These are phyloP conservation scores for Xylaria polymorpha DNA, from an alignment of 2,329 filamentous ascomycete genomes.

Conservation along the genomic window DNA sequence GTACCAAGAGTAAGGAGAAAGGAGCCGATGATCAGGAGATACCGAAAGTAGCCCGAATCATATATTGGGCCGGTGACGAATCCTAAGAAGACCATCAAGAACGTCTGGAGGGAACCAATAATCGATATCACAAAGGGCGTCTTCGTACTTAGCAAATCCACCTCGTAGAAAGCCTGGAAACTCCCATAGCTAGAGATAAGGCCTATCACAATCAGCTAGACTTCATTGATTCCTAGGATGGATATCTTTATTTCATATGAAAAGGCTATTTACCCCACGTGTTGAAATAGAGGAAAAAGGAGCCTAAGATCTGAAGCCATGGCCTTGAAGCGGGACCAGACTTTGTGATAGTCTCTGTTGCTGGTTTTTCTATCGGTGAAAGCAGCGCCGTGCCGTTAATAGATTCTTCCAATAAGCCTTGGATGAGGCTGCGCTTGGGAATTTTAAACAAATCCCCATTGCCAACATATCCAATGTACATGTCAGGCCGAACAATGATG, in stretches of 20 bases:
- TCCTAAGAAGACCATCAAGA: slow-evolving; percentile 50
- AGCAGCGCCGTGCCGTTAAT: too few species aligned
- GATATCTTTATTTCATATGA: neutral
- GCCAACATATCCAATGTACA: slow-evolving; percentile 1
- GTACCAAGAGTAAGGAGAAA: slow-evolving; percentile 49
- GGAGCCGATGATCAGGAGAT: slow-evolving; percentile 42
- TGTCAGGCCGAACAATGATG: neutral
- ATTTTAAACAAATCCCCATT: neutral
- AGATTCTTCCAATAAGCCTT: too few species aligned
- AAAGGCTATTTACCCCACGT: slow-evolving; percentile 6
- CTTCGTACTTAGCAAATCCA: slow-evolving; percentile 26
- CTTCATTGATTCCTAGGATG: neutral
- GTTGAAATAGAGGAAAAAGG: slow-evolving; percentile 6
- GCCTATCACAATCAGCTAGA: neutral
- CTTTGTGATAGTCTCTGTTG: too few species aligned
- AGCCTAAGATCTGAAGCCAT: neutral
- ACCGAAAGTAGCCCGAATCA: slow-evolving; percentile 50
- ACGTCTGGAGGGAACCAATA: slow-evolving; percentile 50
- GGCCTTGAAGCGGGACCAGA: neutral
- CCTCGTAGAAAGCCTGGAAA: slow-evolving; percentile 48
- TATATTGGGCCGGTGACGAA: slow-evolving; percentile 50
- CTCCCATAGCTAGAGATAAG: slow-evolving; percentile 36
- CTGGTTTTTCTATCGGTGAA: too few species aligned
- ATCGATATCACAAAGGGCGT: slow-evolving; percentile 46
- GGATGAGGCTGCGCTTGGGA: neutral